Base-by-base conservation (phyloP, 1,284 basidiomycete genomes). In the Farysia itapuensis region DNA sequence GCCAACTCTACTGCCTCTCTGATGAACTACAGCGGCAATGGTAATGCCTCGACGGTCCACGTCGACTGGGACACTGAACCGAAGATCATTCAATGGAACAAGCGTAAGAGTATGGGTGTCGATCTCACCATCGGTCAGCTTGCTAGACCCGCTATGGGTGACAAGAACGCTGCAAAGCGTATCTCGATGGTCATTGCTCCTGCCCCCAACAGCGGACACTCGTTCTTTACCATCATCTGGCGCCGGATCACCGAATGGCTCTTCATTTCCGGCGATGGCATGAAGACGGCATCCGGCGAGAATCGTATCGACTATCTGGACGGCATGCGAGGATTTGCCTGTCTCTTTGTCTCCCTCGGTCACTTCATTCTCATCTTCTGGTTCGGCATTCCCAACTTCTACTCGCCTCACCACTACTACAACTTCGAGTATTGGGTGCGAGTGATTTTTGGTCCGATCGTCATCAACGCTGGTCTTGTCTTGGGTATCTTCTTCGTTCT, bases 361-460 rank as follows among this genome's bases (percentile, higher is more conserved):
- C 68, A 71, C 38, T 71, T 66, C 25, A 58, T 67, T 22, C 38
- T 68, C 22, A 68, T 70, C 50, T 70, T 64, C 54, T 68, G 58
- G 50, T 60, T 67, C 46, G 38, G 48, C 18, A 47, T 60, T 19
- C 50, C 66, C 26, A 56, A 58, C 35, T 43, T 42, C 15, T 39
- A 43, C 33, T 46, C 40, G 19, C 48, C 52, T 8, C 44, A 48
- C 46, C 64, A 67, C 40, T 67, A 67, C 59, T 40, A 41, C 18
- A 21, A 33, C 20, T 56, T 67, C 29, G 60, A 67, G 30, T 50
- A 49, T 39, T 69, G 64, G 64, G 46, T 58, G 33, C 51, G 61
- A 18, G 42, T 56, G 33, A 57, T 63, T 37, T 44, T 70, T 6
- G 67, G 64, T 20, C 57, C 63, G 28, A 58, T 65, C 33, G 26